Conservation (phyloP, 495 filamentous ascomycete genomes). For the Penicillium macrosclerotiorum region DNA sequence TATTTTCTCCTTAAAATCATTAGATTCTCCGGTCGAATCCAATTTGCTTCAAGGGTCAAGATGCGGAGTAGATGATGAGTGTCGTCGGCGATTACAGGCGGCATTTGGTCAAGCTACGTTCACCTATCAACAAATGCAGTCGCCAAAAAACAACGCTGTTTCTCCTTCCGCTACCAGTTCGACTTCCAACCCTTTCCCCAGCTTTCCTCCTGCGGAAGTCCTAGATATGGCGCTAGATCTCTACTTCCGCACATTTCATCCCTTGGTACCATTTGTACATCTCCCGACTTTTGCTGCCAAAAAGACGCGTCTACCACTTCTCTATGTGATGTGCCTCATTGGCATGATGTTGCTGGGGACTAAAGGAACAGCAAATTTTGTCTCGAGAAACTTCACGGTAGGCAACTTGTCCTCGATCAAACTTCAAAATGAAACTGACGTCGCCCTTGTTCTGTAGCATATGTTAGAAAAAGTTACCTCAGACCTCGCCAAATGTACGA, state of each 20-base stretch:
- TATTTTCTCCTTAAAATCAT: slow-evolving; percentile 37
- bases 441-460: too few species aligned
- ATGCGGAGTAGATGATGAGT: slow-evolving; percentile 50
- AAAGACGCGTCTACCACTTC: slow-evolving; percentile 36
- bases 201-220: slow-evolving; percentile 51
- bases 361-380: slow-evolving; percentile 47
- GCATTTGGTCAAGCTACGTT: slow-evolving; percentile 33
- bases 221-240: slow-evolving; percentile 57
- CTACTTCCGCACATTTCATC: slow-evolving; percentile 51
- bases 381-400: slow-evolving; percentile 45
- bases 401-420: slow-evolving; percentile 3
- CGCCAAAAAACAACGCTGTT: slow-evolving; percentile 20
- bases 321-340: slow-evolving; percentile 53
- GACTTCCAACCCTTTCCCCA: slow-evolving; percentile 22
- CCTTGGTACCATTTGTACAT: slow-evolving; percentile 52
- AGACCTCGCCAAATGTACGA: slow-evolving; percentile 40
- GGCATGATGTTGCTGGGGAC: slow-evolving; percentile 52
- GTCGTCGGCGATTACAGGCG: slow-evolving; percentile 41
- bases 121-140: slow-evolving; percentile 22
- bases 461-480: slow-evolving; percentile 40
- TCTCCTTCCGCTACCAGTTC: slow-evolving; percentile 26
- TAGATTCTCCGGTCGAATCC: slow-evolving; percentile 18
- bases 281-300: slow-evolving; percentile 50
- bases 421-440: too few species aligned
- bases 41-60: slow-evolving; percentile 36